Conservation (phyloP, 2,329 filamentous ascomycete genomes). For the Sclerotinia nivalis region DNA sequence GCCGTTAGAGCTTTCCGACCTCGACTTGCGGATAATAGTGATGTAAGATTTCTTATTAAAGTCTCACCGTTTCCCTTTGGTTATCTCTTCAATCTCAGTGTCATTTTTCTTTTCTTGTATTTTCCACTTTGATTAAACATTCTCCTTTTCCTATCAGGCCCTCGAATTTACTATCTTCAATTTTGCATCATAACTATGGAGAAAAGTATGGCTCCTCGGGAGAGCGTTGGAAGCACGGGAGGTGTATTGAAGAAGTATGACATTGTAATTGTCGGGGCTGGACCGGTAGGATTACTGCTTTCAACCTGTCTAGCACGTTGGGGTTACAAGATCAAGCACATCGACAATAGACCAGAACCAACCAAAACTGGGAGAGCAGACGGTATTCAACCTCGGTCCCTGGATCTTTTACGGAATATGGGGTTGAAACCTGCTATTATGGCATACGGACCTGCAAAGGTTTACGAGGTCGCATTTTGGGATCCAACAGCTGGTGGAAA, state of each 20-base stretch:
- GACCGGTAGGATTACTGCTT: conserved; percentile 83
- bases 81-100: neutral
- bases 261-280: conserved; percentile 82
- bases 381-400: conserved; percentile 85
- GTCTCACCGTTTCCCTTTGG: neutral
- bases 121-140: neutral
- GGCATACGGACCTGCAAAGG: conserved; percentile 81
- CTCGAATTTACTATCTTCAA: neutral
- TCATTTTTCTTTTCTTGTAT: neutral
- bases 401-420: conserved; percentile 87
- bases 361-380: conserved; percentile 86
- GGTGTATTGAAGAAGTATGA: conserved; percentile 50
- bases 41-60: conserved; percentile 14
- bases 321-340: conserved; percentile 94
- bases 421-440: conserved; percentile 85
- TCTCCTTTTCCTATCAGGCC: neutral
- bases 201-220: conserved; percentile 28
- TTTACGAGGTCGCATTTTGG: conserved; percentile 78
- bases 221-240: conserved; percentile 26
- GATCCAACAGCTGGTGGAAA: conserved; percentile 57
- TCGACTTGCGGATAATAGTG: neutral
- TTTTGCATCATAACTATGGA: conserved; percentile 29
- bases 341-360: conserved; percentile 85
- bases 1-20: conserved; percentile 5
- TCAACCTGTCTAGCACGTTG: conserved; percentile 86